These are phyloP conservation scores for Vitis hybrid DNA, from an alignment of 177 flowering plant genomes.

Conservation along the genomic window DNA sequence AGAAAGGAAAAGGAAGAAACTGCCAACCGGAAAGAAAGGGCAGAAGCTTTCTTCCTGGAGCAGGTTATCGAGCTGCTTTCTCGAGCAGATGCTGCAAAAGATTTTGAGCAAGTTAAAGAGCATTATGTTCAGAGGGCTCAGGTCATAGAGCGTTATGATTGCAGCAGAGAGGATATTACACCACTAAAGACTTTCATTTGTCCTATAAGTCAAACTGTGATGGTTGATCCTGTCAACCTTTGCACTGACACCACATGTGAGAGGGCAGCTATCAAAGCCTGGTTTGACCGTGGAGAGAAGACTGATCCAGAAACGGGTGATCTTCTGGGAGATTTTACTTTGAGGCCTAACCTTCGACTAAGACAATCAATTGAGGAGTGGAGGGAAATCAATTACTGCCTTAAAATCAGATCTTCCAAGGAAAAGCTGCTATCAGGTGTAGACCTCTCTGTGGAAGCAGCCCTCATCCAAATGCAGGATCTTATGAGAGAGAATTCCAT, in stretches of 20 bases:
- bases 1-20: constrained; percentile 70
- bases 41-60: constrained; percentile 55
- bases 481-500: constrained; percentile 55
- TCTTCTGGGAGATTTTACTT: constrained; percentile 46
- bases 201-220: constrained; percentile 40
- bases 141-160: constrained; percentile 37
- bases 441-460: constrained; percentile 38
- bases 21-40: constrained; percentile 51
- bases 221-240: constrained; percentile 80
- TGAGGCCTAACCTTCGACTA: constrained; percentile 53
- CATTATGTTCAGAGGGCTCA: constrained; percentile 45
- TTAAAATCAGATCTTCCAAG: constrained; percentile 51
- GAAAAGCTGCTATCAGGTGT: constrained; percentile 33
- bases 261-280: constrained; percentile 49
- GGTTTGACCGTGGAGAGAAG: constrained; percentile 48
- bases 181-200: constrained; percentile 59
- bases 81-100: constrained; percentile 70
- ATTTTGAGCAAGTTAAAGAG: constrained; percentile 48
- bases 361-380: constrained; percentile 75
- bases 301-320: constrained; percentile 63
- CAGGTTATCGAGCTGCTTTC: constrained; percentile 70
- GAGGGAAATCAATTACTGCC: constrained; percentile 70
- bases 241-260: constrained; percentile 72
- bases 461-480: constrained; percentile 46
- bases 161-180: constrained; percentile 38